Base-by-base conservation (phyloP, 2,329 filamentous ascomycete genomes). In the Conoideocrella luteorostrata region DNA sequence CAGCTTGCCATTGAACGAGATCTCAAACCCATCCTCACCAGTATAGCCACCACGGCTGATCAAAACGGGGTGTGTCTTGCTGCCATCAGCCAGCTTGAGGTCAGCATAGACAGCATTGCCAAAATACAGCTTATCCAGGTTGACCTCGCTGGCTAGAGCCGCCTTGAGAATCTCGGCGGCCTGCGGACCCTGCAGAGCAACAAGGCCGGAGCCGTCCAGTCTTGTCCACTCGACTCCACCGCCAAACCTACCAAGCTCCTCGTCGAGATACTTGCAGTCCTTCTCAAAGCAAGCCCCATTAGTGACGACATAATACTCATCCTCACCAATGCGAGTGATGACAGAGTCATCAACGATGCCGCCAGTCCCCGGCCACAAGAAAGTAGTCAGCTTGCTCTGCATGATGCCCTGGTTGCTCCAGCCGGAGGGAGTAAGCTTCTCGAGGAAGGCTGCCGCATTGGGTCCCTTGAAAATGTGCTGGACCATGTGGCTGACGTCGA, bases 21-120 rank as follows among this genome's bases (percentile, higher is more conserved):
- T 88, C 70, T 98, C 93, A 67, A 98, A 98, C 33, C 93, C 93
- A 64, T 98, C 93, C 70, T 98, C 93, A 47, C 93, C 93, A 0
- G 93, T 98, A 71, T 98, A 98, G 4, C 93, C 93, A 37, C 86
- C 93, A 48, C 93, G 81, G 60, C 83, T 90, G 59, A 96, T 82
- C 40, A 96, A 59, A 17, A 69, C 60, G 6, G 63, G 62, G 49
- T 65, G 59, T 39, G 63, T 59, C 53, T 61, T 58, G 50, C 50
- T 47, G 29, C 73, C 75, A 35, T 75, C 76, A 29, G 72, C 66
- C 11, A 87, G 70, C 49, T 74, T 77, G 42, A 96, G 68, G 50
- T 77, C 75, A 17, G 85, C 76, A 57, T 76, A 79, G 42, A 77
- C 75, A 46, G 80, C 83, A 54, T 83, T 80, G 47, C 93, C 91